Evolutionary conservation across 75 land plant species (phyloP), one percentile per base, ranked within the genome.

Genomic region (Selaginella tamariscina): DNA sequence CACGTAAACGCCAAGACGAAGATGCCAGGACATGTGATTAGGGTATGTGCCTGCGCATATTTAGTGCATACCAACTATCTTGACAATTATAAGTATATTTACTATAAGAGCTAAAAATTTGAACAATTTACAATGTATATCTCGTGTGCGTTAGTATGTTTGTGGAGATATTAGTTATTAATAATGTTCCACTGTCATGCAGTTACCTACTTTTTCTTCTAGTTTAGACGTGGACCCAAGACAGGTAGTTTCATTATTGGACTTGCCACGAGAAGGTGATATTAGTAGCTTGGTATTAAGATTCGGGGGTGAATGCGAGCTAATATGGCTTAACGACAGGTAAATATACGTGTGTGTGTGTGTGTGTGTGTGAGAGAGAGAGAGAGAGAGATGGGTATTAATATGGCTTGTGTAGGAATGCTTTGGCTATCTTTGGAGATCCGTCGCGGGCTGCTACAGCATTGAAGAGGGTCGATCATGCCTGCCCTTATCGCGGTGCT

Each of bases 241-340:
- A 73, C 88, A 85, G 30, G 96, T 95, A 27, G 85, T 95, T 27
- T 83, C 87, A 9, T 75, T 95, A 29, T 70, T 88, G 29, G 99
- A 95, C 68, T 70, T 95, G 64, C 99, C 99, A 0, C 72, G 96
- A 55, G 99, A 95, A n/a, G 82, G 88, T 9, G 99, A 87, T 67
- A 79, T 94, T 0, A 95, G 96, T 63, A 82, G 85, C 22, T 64
- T 95, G 71, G 86, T 95, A 0, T 68, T 95, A 65, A 80, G 99
- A 62, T 95, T 95, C 75, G 99, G 91, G 29, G 99, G 99, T 15
- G 99, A 95, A 67, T 95, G 99, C 56, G 96, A 95, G 66, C 81
- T 95, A 20, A 88, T 84, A 11, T 95, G 99, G 99, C 65, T 95
- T 82, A 95, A 90, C 79, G 99, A 95, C 71, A 87, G 79, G n/a